Base-by-base conservation (phyloP, 768 basidiomycete genomes). In the Leucosporidium yakuticum region DNA sequence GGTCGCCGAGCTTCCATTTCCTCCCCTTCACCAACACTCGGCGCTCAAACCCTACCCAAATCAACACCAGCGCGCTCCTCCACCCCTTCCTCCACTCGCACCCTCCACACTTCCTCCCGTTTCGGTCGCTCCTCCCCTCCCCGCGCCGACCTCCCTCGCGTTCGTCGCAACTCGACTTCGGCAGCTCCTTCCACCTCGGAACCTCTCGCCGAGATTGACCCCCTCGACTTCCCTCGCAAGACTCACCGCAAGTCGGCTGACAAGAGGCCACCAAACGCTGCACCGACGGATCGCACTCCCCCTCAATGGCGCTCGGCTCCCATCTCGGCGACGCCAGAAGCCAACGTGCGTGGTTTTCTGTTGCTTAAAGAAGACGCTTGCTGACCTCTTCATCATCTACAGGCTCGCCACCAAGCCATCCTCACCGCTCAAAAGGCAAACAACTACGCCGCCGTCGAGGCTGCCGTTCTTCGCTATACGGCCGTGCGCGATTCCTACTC, bases 111-210 rank as follows among this genome's bases (percentile, higher is more conserved):
- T 1, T 63, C 56, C 31, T 19, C 63, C n/a, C 50, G 64, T 15
- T 53, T 57, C 39, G 48, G 53, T 32, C 0, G 31, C 11, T 25
- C 54, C 23, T 12, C 34, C 15, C 70, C 70, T 7, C 66, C 70
- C 0, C 0, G 54, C 4, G 49, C 66, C 4, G 19, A 62, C 19
- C 6, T 57, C 27, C 49, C 68, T 19, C 29, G 34, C 14, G 39
- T 15, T 17, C 71, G 71, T 31, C 64, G 71, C 64, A 69, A 69
- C 63, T 72, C 71, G 60, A 69, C 65, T 11, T 69, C 71, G 39
- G 57, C 58, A 27, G 48, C 36, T 48, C 67, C 27, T 12, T 19
- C 32, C 44, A 50, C 62, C 9, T 63, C 50, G 44, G 31, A 27
- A 3, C 60, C 60, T 23, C 27, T 36, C 25, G 49, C 67, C 39